These are phyloP conservation scores for Candida xyloterini DNA, from an alignment of 805 yeast genomes.

Conservation along the genomic window DNA sequence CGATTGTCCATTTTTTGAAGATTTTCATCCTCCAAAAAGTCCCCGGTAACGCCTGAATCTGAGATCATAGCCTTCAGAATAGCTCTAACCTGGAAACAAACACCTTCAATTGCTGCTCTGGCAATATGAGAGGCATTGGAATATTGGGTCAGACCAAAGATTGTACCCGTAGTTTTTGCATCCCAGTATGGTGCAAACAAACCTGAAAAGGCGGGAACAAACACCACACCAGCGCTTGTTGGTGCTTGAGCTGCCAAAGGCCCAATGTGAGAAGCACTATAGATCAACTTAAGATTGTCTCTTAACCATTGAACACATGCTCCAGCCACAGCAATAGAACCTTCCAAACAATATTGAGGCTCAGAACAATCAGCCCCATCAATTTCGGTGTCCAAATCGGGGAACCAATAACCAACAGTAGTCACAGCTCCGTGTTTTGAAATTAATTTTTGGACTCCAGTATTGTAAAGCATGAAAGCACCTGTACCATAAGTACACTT, in stretches of 20 bases:
- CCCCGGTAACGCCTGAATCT: constrained; percentile 59
- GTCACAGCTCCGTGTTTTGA: constrained; percentile 82
- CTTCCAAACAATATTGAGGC: constrained; percentile 90
- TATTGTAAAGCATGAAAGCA: constrained; percentile 83
- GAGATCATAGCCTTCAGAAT: constrained; percentile 85
- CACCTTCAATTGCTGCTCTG: constrained; percentile 93
- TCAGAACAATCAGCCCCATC: constrained; percentile 37
- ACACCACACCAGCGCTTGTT: constrained; percentile 86
- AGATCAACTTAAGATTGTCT: constrained; percentile 81
- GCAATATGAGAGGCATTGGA: constrained; percentile 91
- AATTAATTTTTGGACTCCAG: constrained; percentile 70
- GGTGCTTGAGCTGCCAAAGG: constrained; percentile 81
- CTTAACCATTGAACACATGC: constrained; percentile 91
- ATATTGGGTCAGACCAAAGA: constrained; percentile 88
- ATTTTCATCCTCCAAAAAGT: constrained; percentile 52
- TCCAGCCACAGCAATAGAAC: constrained; percentile 96
- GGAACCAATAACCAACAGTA: constrained; percentile 89
- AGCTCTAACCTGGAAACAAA: constrained; percentile 90
- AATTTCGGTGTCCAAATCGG: constrained; percentile 47
- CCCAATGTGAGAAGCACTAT: constrained; percentile 82
- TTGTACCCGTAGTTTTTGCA: constrained; percentile 86
- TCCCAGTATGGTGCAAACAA: constrained; percentile 97
- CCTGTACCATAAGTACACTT: constrained; percentile 98
- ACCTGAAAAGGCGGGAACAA: constrained; percentile 94
- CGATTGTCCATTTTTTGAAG: constrained; percentile 41